A percentile compares a stretch with the other conserved stretches of the same genome.
phyloP scores from a whole-genome alignment of 2,329 filamentous ascomycete genomes.

The Verticillium dahliae region DNA sequence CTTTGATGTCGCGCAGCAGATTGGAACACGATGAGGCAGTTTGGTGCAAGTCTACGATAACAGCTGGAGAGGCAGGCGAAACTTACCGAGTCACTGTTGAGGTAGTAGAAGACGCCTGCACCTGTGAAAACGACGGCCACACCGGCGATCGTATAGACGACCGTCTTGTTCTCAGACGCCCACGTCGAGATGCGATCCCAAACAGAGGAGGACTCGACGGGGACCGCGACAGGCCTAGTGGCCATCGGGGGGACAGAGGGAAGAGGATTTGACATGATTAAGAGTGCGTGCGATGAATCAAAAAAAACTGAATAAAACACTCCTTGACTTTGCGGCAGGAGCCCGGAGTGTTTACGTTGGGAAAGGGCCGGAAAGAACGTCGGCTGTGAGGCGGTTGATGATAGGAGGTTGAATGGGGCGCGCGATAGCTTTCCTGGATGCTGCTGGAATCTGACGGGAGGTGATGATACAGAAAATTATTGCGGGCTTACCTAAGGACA shows the following conservation, averaged over 20 bases:
- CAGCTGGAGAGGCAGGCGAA: not conserved
- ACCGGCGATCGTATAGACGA: conserved; percentile 93
- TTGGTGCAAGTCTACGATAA: not conserved
- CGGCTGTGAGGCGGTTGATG: not conserved
- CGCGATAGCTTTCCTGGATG: not conserved
- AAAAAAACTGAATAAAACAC: conserved; percentile 2
- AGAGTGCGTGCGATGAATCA: conserved; percentile 13
- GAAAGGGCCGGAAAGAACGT: not conserved
- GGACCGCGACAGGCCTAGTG: conserved; percentile 34
- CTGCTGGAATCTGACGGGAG: not conserved
- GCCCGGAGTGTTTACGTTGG: not conserved
- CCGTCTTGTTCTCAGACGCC: conserved; percentile 91
- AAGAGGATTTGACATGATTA: conserved; percentile 36
- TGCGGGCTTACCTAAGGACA: not conserved
- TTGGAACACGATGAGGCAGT: not conserved
- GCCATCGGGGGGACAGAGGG: conserved; percentile 39
- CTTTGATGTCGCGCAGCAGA: not conserved
- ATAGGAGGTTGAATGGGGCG: not conserved
- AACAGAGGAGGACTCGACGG: conserved; percentile 54
- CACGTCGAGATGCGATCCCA: conserved; percentile 89
- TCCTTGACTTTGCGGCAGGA: not conserved
- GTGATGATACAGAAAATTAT: not conserved
- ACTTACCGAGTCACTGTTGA: conserved; percentile 55
- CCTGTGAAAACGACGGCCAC: conserved; percentile 87
- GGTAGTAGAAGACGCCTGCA: conserved; percentile 89